Evolutionary conservation across 495 filamentous ascomycete species (phyloP), one percentile per base, ranked within the genome.

Genomic region (Aspergillus sclerotiicarbonarius): DNA sequence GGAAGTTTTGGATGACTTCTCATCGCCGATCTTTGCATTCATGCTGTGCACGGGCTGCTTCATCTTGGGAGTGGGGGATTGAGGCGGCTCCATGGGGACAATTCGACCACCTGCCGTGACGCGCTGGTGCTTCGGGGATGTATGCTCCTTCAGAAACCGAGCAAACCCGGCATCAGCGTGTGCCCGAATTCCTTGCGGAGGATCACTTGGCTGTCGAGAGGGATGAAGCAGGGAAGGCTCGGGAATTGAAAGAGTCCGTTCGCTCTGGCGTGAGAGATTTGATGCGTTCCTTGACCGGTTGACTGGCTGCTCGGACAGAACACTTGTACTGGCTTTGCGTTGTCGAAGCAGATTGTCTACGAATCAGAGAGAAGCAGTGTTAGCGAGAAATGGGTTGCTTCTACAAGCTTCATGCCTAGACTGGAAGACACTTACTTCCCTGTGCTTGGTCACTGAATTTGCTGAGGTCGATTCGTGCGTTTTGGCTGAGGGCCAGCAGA

Each of bases 61-160:
- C 50, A 73, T 68, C 57, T 74, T 73, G 12, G 68, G 76, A 54
- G 62, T 56, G 45, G 71, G 62, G 16, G 62, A 53, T 20, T 58
- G 50, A 8, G 60, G 59, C 25, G 61, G 65, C 13, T 67, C 63
- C 68, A 78, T 81, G 5, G 84, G 82, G 16, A 88, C 82, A 44
- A 88, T 82, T 33, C 77, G 79, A n/a, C 85, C 85, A 16, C 83
- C 84, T 54, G 85, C 85, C 43, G 84, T 87, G 47, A 88, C 85
- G 37, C 84, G 79, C 51, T 87, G 74, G 46, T 82, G 79, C 15
- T 74, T 81, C 6, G 85, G 83, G 20, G 84, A 85, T 2, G 80
- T 76, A 62, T 87, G 83, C 54, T 82, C 73, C 66, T 81, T 82
- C 18, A 87, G 70, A 37, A 88, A 83, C 16, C 70, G 74, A 31